Conservation (phyloP, 208 protist species). For the Leishmania braziliensis region DNA sequence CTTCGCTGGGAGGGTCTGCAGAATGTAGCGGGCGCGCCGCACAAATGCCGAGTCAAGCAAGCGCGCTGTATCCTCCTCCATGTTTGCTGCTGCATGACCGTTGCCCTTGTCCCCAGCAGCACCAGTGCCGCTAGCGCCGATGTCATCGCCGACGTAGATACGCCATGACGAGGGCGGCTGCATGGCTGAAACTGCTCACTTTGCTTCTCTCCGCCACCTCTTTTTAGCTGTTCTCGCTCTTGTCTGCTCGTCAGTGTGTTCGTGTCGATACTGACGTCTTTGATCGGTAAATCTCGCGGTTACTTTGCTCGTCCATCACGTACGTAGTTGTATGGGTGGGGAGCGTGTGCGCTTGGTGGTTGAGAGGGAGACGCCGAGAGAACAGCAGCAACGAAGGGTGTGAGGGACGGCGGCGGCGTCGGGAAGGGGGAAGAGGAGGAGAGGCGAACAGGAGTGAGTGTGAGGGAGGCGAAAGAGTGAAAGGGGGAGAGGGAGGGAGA, state of each 20-base stretch:
- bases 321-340: not conserved
- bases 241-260: not conserved
- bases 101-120: not conserved
- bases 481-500: too few species aligned
- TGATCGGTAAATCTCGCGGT: not conserved
- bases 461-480: not conserved
- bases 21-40: not conserved
- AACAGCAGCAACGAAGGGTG: too few species aligned
- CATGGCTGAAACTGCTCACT: not conserved
- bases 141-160: conserved; percentile 23
- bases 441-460: not conserved
- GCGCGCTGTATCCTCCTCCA: not conserved
- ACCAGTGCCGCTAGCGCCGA: not conserved
- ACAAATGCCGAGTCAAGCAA: conserved; percentile 45
- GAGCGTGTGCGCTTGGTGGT: not conserved
- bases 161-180: conserved; percentile 6
- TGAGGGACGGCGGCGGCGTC: too few species aligned
- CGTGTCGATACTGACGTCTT: not conserved
- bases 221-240: not conserved
- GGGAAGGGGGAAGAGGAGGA: too few species aligned
- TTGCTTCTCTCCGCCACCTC: not conserved
- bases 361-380: not conserved
- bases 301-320: not conserved
- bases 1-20: conserved; percentile 9
- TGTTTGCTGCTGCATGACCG: not conserved